These are phyloP conservation scores for Rhodamnia rubescens DNA, from an alignment of 345 rosid genomes.

Conservation along the genomic window DNA sequence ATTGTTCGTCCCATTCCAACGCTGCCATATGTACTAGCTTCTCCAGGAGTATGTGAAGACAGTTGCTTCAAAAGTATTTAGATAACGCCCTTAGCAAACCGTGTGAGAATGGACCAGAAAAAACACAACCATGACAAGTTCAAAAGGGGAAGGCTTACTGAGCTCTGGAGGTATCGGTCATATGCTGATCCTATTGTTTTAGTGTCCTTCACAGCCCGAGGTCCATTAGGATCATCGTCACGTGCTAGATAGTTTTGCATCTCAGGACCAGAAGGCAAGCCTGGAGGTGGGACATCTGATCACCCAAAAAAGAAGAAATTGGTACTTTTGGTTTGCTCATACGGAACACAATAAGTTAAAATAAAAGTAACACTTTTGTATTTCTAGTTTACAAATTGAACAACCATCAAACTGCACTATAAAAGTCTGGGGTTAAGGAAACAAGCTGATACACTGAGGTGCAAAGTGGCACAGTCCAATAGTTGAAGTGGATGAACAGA, in stretches of 20 bases:
- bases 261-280: conserved; percentile 32
- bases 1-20: conserved; percentile 29
- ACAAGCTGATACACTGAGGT: neutral
- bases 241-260: conserved; percentile 34
- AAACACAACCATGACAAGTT: neutral
- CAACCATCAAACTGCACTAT: neutral
- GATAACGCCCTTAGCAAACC: conserved; percentile 8
- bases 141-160: conserved; percentile 17
- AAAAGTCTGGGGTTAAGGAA: neutral
- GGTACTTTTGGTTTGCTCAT: neutral
- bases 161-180: conserved; percentile 60
- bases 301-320: neutral
- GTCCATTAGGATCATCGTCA: conserved; percentile 47
- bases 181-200: conserved; percentile 70
- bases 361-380: neutral
- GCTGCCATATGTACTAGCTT: conserved; percentile 31
- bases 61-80: conserved; percentile 46
- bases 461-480: neutral
- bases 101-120: neutral
- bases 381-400: neutral
- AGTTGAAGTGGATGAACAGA: neutral
- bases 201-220: conserved; percentile 49
- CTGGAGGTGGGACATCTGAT: conserved; percentile 35
- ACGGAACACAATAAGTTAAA: neutral
- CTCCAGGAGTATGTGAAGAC: conserved; percentile 45